Percentiles rank a stretch among this genome's conserved stretches.
Evolutionary conservation across 768 basidiomycete genomes (phyloP).

Genomic region (Fistulinella prunicolor): DNA sequence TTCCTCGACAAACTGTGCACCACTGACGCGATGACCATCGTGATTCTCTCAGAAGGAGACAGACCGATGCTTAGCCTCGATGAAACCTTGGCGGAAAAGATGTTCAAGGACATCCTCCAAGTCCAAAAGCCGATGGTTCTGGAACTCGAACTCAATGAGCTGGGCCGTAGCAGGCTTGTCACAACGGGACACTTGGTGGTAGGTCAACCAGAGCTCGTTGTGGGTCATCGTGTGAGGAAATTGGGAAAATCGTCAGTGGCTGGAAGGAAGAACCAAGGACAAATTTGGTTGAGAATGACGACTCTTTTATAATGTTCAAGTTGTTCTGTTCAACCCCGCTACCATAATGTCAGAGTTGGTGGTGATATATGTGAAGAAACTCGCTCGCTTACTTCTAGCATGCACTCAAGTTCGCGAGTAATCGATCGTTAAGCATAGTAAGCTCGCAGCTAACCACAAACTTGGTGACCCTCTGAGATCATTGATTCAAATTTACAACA

Average conservation of each 20-base stretch:
- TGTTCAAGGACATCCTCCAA: conserved; percentile 50
- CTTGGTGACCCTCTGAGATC: too few relatives aligned
- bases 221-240: conserved; percentile 20
- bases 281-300: not conserved
- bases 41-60: conserved; percentile 45
- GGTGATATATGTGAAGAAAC: conserved; percentile 4
- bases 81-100: conserved; percentile 44
- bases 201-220: conserved; percentile 48
- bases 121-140: conserved; percentile 39
- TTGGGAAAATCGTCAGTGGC: not conserved
- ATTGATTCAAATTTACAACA: too few relatives aligned
- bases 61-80: conserved; percentile 43
- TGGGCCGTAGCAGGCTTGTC: conserved; percentile 42
- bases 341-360: not conserved
- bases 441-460: too few relatives aligned
- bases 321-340: too few relatives aligned
- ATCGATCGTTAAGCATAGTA: too few relatives aligned
- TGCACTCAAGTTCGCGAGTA: too few relatives aligned
- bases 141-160: conserved; percentile 45
- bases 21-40: conserved; percentile 37
- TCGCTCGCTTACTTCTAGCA: too few relatives aligned
- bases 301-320: too few relatives aligned
- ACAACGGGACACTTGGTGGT: conserved; percentile 44
- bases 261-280: not conserved
- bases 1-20: conserved; percentile 36